phyloP scores from a whole-genome alignment of 345 rosid species.

The Populus tremula region DNA sequence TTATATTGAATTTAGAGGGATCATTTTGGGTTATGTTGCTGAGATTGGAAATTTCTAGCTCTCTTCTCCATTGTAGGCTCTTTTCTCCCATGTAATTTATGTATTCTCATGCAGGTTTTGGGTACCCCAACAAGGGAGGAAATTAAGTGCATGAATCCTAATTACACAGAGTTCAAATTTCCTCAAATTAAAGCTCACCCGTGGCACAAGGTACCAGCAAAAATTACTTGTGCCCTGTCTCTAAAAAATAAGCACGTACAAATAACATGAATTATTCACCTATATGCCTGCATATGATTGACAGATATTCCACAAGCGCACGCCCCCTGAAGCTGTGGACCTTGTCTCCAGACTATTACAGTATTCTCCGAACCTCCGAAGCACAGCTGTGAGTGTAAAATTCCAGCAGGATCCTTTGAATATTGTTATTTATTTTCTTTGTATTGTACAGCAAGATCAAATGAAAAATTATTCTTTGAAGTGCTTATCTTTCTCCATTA shows the following conservation, averaged over 20 bases:
- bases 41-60: neutral
- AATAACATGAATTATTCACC: neutral
- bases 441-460: neutral
- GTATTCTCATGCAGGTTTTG: slow-evolving; percentile 55
- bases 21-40: neutral
- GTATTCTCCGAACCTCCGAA: slow-evolving; percentile 92
- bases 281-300: slow-evolving; percentile 1
- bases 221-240: neutral
- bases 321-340: slow-evolving; percentile 98
- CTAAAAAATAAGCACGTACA: neutral
- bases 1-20: neutral
- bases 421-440: neutral
- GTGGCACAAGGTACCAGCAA: slow-evolving; percentile 83
- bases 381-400: slow-evolving; percentile 71
- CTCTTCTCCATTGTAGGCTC: neutral
- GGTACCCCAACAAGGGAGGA: slow-evolving; percentile 99
- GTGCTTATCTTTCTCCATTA: neutral
- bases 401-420: neutral
- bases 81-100: neutral
- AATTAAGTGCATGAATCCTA: slow-evolving; percentile 98
- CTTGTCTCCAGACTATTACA: slow-evolving; percentile 92
- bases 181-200: slow-evolving; percentile 99
- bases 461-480: neutral
- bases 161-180: slow-evolving; percentile 92
- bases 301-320: slow-evolving; percentile 91